These are phyloP conservation scores for Myriosclerotinia curreyana DNA, from an alignment of 2,329 filamentous ascomycete species.

Conservation along the genomic window DNA sequence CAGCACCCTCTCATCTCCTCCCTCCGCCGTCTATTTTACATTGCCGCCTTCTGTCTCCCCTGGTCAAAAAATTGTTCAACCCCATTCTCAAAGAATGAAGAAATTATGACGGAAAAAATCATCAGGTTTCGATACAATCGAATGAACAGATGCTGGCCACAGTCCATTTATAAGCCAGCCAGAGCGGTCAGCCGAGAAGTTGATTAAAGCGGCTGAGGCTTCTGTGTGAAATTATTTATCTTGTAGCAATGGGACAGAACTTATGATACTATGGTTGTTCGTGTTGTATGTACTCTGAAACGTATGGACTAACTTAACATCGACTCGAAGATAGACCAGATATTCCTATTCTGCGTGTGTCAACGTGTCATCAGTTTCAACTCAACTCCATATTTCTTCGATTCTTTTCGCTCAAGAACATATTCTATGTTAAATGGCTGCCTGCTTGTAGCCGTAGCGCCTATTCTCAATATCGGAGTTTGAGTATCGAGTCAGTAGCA, in stretches of 20 bases:
- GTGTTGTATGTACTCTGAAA: too few relatives aligned
- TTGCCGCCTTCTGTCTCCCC: conserved; percentile 26
- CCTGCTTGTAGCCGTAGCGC: too few relatives aligned
- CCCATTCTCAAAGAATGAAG: neutral
- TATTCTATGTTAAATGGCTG: too few relatives aligned
- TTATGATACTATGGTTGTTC: too few relatives aligned
- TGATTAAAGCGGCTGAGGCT: conserved; percentile 10
- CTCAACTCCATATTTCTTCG: too few relatives aligned
- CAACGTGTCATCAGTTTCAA: neutral
- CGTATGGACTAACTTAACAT: too few relatives aligned
- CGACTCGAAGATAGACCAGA: neutral
- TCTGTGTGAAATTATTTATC: neutral
- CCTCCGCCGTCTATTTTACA: conserved; percentile 10
- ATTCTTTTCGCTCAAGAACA: neutral
- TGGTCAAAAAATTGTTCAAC: neutral
- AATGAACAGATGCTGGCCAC: conserved; percentile 28
- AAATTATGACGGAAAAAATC: neutral
- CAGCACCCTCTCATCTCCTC: neutral
- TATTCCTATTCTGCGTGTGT: neutral
- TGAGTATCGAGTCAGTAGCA: too few relatives aligned
- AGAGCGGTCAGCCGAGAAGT: conserved; percentile 22
- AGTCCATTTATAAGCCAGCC: conserved; percentile 33
- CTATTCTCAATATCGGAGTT: too few relatives aligned
- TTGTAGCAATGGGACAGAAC: too few relatives aligned
- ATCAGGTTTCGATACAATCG: conserved; percentile 23